Base-by-base conservation (phyloP, 148 eudicot species). In the Chenopodium berlandieri region DNA sequence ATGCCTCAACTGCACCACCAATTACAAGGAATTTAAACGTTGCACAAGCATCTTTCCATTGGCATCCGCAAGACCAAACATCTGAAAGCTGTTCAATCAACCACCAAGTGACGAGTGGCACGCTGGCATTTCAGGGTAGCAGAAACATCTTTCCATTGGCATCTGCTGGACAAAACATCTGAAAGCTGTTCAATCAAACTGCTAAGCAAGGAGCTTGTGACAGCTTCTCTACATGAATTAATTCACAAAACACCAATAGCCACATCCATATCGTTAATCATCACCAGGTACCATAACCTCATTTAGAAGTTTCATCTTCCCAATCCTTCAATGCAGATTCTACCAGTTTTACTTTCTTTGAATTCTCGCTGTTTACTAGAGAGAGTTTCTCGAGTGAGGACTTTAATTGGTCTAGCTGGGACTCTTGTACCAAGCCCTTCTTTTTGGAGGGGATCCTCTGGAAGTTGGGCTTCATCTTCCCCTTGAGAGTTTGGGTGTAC, bases 341-440 rank as follows among this genome's bases (percentile, higher is more conserved):
- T 70, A 97, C 87, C 62, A 92, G 85, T 80, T 90, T 85, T 77
- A 92, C 94, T 84, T 91, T 97, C 82, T 90, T 88, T 0, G 93
- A 82, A 78, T 94, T 94, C 81, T 97, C 98, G 23, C 85, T 86
- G 82, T 97, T 97, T 71, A 97, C 85, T n/a, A 94, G 88, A 47
- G 98, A 91, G 13, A 96, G 99, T 80, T 91, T 90, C 74, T 83
- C 92, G 30, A 96, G 85, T 22, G 95, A 82, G 27, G 92, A 83
- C 85, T 86, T 94, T 19, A 97, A 90, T 25, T 82, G 88, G 79
- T 93, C 90, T 10, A 97, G 82, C 71, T 88, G 92, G 71, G 89
- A 81, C 63, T 92, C 95, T 82, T 80, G 84, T 69, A 79, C 88
- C 77, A 52, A 44, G 66, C 31, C 85, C 78, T 79, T 89, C 82